phyloP scores from a whole-genome alignment of 2,329 filamentous ascomycete species.

The Fusarium sp. region DNA sequence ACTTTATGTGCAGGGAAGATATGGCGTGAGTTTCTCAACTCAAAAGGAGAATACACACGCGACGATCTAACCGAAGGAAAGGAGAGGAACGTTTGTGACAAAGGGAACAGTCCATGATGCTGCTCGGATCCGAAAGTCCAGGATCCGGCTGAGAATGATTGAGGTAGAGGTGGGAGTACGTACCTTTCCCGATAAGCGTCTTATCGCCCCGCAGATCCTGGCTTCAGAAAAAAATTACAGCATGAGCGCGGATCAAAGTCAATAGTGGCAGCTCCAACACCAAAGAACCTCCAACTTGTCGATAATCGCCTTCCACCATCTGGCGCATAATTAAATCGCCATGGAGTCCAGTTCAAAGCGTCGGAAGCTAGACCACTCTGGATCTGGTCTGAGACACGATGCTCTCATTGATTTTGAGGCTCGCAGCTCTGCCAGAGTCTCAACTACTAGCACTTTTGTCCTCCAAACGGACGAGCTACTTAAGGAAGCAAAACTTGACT shows the following conservation, averaged over 20 bases:
- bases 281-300: constrained; percentile 21
- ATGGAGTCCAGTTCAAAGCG: constrained; percentile 61
- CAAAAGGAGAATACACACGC: not conserved
- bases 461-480: constrained; percentile 69
- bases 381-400: constrained; percentile 46
- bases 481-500: constrained; percentile 63
- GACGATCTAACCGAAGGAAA: constrained; percentile 3
- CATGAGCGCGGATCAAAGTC: constrained; percentile 11
- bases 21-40: constrained; percentile 1
- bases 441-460: constrained; percentile 64
- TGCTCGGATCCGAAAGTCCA: constrained; percentile 10
- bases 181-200: constrained; percentile 35
- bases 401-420: constrained; percentile 54
- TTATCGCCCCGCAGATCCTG: constrained; percentile 42
- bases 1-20: constrained; percentile 26
- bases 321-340: constrained; percentile 12
- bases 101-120: not conserved
- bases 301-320: constrained; percentile 11
- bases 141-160: not conserved
- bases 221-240: constrained; percentile 37
- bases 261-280: constrained; percentile 30
- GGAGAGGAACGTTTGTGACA: not conserved
- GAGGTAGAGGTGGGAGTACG: constrained; percentile 21
- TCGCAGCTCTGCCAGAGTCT: constrained; percentile 51
- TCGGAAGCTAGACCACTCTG: constrained; percentile 57